Base-by-base conservation (phyloP, 768 basidiomycete species). In the Suillus subalutaceus region DNA sequence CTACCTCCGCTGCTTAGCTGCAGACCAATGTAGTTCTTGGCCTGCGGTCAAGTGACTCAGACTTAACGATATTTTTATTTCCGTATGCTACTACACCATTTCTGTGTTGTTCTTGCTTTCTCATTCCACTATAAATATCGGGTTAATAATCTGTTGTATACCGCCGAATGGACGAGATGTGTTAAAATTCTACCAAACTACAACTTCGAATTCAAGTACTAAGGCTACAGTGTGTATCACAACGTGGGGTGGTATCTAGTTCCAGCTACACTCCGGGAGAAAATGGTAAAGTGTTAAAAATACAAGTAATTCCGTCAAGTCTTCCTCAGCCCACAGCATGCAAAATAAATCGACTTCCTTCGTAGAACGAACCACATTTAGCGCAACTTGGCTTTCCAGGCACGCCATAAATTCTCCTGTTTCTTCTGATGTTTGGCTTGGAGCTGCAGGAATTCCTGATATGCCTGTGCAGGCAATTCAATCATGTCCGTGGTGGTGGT, bases 381-480 rank as follows among this genome's bases (percentile, higher is more conserved):
- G 58, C 66, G 71, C 46, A 67, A 40, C 62, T 67, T 78, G 48
- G 77, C 73, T 66, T 73, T 78, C 84, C 82, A 85, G 37, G 82
- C 78, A 63, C 77, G 80, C 87, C 88, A 91, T 70, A 89, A 75
- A 55, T 78, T 83, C 74, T 91, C 89, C 63, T 87, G 82, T 62
- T 83, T 82, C 72, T 84, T 81, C 73, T 84, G 84, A 65, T 85
- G 82, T 65, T 81, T 84, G 59, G 81, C 78, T 68, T 79, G 84
- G 68, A 88, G 75, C 72, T 85, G 82, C 65, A 82, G 77, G 73
- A 85, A 92, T 69, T 90, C 83, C 43, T 78, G 80, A 72, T 85
- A 90, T 10, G 87, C 86, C 65, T 83, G 79, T 52, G 81, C 80
- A 32, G 89, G 85, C 26, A 92, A 82, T 72, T 90, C 88, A 66